Evolutionary conservation across 1,139 yeast genomes (phyloP).

Genomic region (Candida anutae): DNA sequence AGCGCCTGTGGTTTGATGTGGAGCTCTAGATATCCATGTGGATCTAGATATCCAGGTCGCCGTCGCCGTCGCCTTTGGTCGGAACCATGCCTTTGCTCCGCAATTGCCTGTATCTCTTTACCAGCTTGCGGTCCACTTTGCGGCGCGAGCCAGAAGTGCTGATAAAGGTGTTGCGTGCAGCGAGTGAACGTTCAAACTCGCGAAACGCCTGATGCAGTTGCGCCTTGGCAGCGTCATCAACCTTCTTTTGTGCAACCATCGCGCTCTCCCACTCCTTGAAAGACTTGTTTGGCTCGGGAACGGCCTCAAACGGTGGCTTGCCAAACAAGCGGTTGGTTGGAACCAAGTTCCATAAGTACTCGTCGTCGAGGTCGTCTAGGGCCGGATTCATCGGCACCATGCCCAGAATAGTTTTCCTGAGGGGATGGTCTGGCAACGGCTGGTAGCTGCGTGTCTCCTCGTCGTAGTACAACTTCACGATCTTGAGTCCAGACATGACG

Average conservation of each 20-base stretch:
- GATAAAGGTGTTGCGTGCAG: conserved; percentile 16
- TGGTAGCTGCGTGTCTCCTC: conserved; percentile 20
- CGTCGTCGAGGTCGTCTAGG: conserved; percentile 31
- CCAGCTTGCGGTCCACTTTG: conserved; percentile 25
- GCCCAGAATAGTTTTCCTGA: conserved; percentile 34
- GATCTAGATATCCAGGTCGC: too few relatives aligned
- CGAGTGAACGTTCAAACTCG: conserved; percentile 14
- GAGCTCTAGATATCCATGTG: too few relatives aligned
- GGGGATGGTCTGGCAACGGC: conserved; percentile 29
- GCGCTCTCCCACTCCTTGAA: conserved; percentile 33
- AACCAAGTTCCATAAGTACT: conserved; percentile 32
- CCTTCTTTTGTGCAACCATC: conserved; percentile 13
- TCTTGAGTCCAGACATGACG: conserved; percentile 17
- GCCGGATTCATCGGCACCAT: conserved; percentile 31
- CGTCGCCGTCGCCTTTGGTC: conserved; percentile 1
- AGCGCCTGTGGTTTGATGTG: too few relatives aligned
- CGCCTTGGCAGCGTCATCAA: conserved; percentile 11
- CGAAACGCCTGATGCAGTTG: conserved; percentile 15
- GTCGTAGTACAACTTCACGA: conserved; percentile 22
- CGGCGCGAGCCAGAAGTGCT: conserved; percentile 19
- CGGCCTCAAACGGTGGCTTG: conserved; percentile 23
- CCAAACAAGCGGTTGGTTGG: conserved; percentile 32
- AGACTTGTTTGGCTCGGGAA: conserved; percentile 11
- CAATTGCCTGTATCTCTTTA: conserved; percentile 21
- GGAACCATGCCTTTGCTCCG: conserved; percentile 17